Evolutionary conservation across 768 basidiomycete genomes (phyloP).

Genomic region (Cyathus striatus): DNA sequence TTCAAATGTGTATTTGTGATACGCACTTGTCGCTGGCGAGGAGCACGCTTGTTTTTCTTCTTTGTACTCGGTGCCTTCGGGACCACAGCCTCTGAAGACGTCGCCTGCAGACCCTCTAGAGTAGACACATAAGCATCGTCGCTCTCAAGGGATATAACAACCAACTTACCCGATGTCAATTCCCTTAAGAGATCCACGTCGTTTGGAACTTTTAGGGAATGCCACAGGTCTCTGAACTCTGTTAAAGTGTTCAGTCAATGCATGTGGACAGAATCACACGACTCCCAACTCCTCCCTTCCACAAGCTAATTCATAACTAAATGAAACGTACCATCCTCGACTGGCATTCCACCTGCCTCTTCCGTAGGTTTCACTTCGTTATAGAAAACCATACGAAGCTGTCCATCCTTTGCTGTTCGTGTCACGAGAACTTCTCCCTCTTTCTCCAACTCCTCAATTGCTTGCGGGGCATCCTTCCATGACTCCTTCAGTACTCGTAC

Average conservation of each 20-base stretch:
- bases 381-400: constrained; percentile 83
- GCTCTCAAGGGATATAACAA: constrained; percentile 4
- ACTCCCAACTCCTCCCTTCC: neutral
- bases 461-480: constrained; percentile 82
- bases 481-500: constrained; percentile 84
- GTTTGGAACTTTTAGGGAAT: constrained; percentile 76
- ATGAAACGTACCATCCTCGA: constrained; percentile 78
- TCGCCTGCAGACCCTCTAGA: constrained; percentile 79
- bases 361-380: constrained; percentile 81
- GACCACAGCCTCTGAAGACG: constrained; percentile 54
- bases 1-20: constrained; percentile 89
- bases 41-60: constrained; percentile 82
- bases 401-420: constrained; percentile 76
- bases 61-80: constrained; percentile 50
- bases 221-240: constrained; percentile 92
- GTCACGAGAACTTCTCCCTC: constrained; percentile 89
- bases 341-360: constrained; percentile 60
- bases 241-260: constrained; percentile 10
- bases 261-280: neutral
- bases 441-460: constrained; percentile 86
- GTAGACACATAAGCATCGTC: constrained; percentile 6
- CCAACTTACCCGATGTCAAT: constrained; percentile 59
- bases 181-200: constrained; percentile 79
- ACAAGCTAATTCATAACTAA: neutral
- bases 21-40: constrained; percentile 69